A percentile compares a stretch with the other conserved stretches of the same genome.
Evolutionary conservation across 805 yeast species (phyloP).

Genomic region (Wickerhamomyces ciferrii): DNA sequence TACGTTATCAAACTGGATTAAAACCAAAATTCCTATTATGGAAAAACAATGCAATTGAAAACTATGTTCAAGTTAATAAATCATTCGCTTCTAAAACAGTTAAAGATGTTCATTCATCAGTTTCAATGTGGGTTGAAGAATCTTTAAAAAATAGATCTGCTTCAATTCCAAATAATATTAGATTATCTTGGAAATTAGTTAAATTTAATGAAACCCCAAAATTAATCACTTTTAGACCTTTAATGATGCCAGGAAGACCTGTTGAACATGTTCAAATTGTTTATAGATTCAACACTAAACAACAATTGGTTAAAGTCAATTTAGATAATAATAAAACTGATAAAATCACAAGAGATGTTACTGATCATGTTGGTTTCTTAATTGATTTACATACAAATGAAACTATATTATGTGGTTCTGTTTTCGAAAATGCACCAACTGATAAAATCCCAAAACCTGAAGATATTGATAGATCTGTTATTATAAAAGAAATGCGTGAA

Average conservation of each 20-base stretch:
- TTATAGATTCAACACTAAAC: constrained; percentile 59
- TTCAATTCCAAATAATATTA: constrained; percentile 50
- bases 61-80: constrained; percentile 71
- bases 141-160: constrained; percentile 48
- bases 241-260: constrained; percentile 53
- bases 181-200: constrained; percentile 72
- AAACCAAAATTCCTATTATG: constrained; percentile 69
- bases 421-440: constrained; percentile 51
- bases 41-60: constrained; percentile 82
- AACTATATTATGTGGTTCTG: constrained; percentile 56
- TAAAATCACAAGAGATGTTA: constrained; percentile 45
- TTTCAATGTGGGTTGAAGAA: constrained; percentile 60
- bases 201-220: constrained; percentile 70
- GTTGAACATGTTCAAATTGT: constrained; percentile 53
- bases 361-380: constrained; percentile 56
- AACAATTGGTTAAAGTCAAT: constrained; percentile 47
- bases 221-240: constrained; percentile 62
- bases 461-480: constrained; percentile 20
- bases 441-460: constrained; percentile 31
- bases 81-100: constrained; percentile 66
- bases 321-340: constrained; percentile 38
- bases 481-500: constrained; percentile 24
- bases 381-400: constrained; percentile 57
- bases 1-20: constrained; percentile 62
- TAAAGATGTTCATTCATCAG: constrained; percentile 34